phyloP scores from a whole-genome alignment of 2,329 filamentous ascomycete genomes.

The Trichoderma sp. region DNA sequence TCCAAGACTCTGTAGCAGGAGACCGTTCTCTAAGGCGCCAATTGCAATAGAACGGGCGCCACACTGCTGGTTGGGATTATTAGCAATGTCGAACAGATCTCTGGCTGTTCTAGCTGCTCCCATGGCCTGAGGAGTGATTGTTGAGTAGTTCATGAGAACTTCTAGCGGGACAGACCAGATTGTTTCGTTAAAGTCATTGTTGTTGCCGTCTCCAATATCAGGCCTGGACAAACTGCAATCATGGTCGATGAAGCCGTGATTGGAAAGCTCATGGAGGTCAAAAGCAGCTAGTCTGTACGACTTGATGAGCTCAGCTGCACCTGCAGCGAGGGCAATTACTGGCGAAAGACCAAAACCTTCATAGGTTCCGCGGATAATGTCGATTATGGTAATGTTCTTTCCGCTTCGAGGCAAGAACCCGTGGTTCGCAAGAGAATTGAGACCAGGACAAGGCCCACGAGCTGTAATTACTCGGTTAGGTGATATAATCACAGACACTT shows the following conservation, averaged over 20 bases:
- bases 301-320: not conserved
- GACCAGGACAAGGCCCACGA: constrained; percentile 4
- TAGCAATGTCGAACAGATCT: constrained; percentile 3
- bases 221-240: constrained; percentile 2
- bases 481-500: not conserved
- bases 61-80: constrained; percentile 2
- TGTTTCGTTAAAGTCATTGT: constrained; percentile 12
- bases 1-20: not conserved
- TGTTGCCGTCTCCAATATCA: not conserved
- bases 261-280: not conserved
- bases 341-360: not conserved
- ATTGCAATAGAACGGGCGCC: constrained; percentile 3
- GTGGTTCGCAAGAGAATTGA: constrained; percentile 15
- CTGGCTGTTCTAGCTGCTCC: constrained; percentile 2
- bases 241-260: constrained; percentile 9
- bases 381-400: not conserved
- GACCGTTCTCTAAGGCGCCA: constrained; percentile 3
- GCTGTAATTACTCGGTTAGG: not conserved
- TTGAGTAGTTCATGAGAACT: not conserved
- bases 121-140: not conserved
- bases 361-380: not conserved
- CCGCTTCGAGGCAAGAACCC: constrained; percentile 12
- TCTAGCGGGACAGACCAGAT: not conserved
- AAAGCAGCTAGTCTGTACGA: not conserved
- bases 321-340: not conserved